These are phyloP conservation scores for Oryza nivara DNA, from an alignment of 176 grass and related monocot species.

Conservation along the genomic window DNA sequence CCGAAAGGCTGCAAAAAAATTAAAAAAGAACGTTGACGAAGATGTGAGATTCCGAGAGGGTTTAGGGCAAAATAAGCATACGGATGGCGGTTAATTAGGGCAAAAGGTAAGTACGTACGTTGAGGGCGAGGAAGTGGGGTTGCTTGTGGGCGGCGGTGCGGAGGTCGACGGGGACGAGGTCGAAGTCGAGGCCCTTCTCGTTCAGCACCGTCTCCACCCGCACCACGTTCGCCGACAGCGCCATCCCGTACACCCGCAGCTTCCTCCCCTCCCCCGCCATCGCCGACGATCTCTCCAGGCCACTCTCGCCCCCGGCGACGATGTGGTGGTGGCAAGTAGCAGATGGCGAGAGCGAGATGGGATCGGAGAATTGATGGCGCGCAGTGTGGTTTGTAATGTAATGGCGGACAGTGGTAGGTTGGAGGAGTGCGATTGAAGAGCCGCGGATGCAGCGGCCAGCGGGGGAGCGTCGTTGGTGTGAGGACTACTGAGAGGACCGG, in stretches of 20 bases:
- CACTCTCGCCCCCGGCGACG: too few relatives aligned
- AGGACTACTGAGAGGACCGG: too few relatives aligned
- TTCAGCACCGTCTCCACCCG: conserved; percentile 61
- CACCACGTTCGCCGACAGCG: conserved; percentile 60
- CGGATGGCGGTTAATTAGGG: too few relatives aligned
- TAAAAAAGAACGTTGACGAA: not conserved
- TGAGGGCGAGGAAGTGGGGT: conserved; percentile 78
- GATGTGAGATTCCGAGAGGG: not conserved
- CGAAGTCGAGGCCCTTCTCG: conserved; percentile 79
- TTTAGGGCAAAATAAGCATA: not conserved
- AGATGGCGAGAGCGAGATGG: too few relatives aligned
- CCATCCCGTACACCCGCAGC: conserved; percentile 75
- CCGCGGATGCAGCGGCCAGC: too few relatives aligned
- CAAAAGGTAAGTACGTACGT: conserved; percentile 40
- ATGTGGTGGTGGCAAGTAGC: too few relatives aligned
- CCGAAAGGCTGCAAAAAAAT: conserved; percentile 68
- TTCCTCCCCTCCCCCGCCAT: conserved; percentile 45
- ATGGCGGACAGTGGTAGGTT: too few relatives aligned
- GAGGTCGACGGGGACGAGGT: conserved; percentile 78
- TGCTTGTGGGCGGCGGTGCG: conserved; percentile 72
- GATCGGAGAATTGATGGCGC: too few relatives aligned
- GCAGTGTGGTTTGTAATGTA: too few relatives aligned
- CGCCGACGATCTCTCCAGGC: not conserved
- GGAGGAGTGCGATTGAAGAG: too few relatives aligned
- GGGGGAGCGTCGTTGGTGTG: too few relatives aligned